Base-by-base conservation (phyloP, 1,284 basidiomycete genomes). In the Lentinula novae-zelandiae region DNA sequence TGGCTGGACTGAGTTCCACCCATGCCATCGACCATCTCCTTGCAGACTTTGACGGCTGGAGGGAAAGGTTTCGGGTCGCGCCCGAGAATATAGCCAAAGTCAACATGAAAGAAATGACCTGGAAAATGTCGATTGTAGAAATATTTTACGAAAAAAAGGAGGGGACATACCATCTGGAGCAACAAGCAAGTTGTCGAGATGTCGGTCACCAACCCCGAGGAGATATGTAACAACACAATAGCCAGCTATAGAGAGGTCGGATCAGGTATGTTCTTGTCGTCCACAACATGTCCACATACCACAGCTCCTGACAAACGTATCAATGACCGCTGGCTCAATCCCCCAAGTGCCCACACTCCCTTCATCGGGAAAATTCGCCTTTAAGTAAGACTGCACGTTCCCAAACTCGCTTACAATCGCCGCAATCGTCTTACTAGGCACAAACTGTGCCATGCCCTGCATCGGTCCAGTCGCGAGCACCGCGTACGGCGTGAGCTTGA, bases 21-120 rank as follows among this genome's bases (percentile, higher is more conserved):
- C 96, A 99, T 98, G 7, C 92, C 96, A 70, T 99, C 97, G 0
- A 99, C 95, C 97, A 99, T 99, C 72, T 99, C 97, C 68, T 97
- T 96, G 76, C 95, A 97, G 33, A 99, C 92, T 74, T 99, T 99
- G 68, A 99, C 95, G 1, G 95, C 93, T 1, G 97, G 97, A 4
- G 97, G 95, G 71, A 97, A 98, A 0, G 96, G 95, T 72, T 99
- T 99, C 0, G 97, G 97, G 71, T 99, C 97, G 6, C 96, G 89
- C 2, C 96, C 96, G 7, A 99, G 83, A 68, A 99, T 99, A 75
- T 98, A 99, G 2, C 97, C 96, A 71, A 99, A 99, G 74, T 99
- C 97, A 65, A 99, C 96, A 70, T 95, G 92, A 78, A 95, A 95
- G 77, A 93, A 93, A 70, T 92, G 90, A 5, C 88, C 85, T 89